phyloP scores from a whole-genome alignment of 2,329 filamentous ascomycete species.

The Cladosporium cucumerinum region DNA sequence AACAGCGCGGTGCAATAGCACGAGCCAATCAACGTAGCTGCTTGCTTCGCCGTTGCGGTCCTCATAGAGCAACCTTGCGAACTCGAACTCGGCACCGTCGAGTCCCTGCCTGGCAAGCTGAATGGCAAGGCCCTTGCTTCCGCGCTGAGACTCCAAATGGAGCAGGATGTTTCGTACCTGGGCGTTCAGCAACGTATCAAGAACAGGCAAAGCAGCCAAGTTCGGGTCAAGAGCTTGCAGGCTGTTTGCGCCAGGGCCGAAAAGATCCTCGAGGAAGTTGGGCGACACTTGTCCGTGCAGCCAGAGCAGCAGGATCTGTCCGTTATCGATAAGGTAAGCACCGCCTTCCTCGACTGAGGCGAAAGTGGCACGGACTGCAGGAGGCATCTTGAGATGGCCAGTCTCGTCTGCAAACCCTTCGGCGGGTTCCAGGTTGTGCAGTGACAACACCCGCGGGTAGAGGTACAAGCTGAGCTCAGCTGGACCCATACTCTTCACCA shows the following conservation, averaged over 20 bases:
- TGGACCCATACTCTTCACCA: constrained; percentile 83
- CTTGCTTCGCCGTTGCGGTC: constrained; percentile 97
- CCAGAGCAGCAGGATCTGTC: constrained; percentile 88
- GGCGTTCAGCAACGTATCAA: constrained; percentile 89
- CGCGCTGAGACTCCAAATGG: constrained; percentile 74
- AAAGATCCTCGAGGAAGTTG: constrained; percentile 84
- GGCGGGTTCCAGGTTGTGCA: constrained; percentile 82
- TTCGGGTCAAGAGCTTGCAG: constrained; percentile 80
- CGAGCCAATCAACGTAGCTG: constrained; percentile 97
- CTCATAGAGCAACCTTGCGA: constrained; percentile 84
- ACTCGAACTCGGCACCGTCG: constrained; percentile 95
- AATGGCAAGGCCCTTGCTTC: constrained; percentile 82
- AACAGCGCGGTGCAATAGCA: constrained; percentile 89
- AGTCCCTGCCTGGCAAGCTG: constrained; percentile 89
- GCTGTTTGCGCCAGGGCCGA: constrained; percentile 69
- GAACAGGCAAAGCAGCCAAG: constrained; percentile 71
- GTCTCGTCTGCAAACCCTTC: constrained; percentile 94
- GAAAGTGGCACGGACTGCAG: constrained; percentile 77
- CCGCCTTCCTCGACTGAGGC: constrained; percentile 86
- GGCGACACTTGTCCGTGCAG: constrained; percentile 88
- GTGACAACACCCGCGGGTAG: constrained; percentile 86
- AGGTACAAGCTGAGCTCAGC: constrained; percentile 86
- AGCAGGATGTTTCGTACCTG: constrained; percentile 92
- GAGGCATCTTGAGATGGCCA: constrained; percentile 81
- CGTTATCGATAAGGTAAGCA: constrained; percentile 92